Percentiles rank a stretch among this genome's conserved stretches.
These are phyloP conservation scores for Bryum argenteum DNA, from an alignment of 225 moss, liverwort and hornwort species.

Conservation along the genomic window DNA sequence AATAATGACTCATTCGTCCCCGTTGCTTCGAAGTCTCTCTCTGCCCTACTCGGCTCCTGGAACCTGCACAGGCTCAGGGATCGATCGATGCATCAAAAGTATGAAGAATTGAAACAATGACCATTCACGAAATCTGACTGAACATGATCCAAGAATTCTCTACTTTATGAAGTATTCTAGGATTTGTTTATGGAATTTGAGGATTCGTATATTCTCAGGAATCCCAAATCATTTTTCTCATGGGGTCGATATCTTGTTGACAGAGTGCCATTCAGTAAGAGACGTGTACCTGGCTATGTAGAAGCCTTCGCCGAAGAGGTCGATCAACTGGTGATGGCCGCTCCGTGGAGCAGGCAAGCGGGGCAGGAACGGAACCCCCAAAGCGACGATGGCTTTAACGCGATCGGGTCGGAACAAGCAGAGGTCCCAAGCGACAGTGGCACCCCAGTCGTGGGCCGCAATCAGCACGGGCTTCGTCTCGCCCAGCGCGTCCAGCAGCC, in stretches of 20 bases:
- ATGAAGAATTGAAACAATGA: too few relatives aligned
- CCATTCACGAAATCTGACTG: too few relatives aligned
- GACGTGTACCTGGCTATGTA: constrained; percentile 42
- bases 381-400: constrained; percentile 45
- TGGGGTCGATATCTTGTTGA: too few relatives aligned
- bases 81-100: too few relatives aligned
- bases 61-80: constrained; percentile 31
- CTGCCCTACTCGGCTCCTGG: constrained; percentile 67
- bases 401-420: constrained; percentile 70
- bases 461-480: constrained; percentile 45
- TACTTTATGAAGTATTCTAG: too few relatives aligned
- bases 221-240: too few relatives aligned
- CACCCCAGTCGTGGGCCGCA: constrained; percentile 80
- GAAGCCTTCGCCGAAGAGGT: constrained; percentile 48
- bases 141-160: too few relatives aligned
- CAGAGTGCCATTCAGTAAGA: too few relatives aligned
- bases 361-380: constrained; percentile 42
- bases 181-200: too few relatives aligned
- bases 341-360: background rate
- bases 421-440: constrained; percentile 34
- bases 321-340: background rate
- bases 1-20: constrained; percentile 36
- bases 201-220: too few relatives aligned
- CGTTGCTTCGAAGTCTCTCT: constrained; percentile 56
- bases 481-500: constrained; percentile 46